phyloP scores from a whole-genome alignment of 1,284 basidiomycete genomes.

The Neotropicomus parvogracilis region DNA sequence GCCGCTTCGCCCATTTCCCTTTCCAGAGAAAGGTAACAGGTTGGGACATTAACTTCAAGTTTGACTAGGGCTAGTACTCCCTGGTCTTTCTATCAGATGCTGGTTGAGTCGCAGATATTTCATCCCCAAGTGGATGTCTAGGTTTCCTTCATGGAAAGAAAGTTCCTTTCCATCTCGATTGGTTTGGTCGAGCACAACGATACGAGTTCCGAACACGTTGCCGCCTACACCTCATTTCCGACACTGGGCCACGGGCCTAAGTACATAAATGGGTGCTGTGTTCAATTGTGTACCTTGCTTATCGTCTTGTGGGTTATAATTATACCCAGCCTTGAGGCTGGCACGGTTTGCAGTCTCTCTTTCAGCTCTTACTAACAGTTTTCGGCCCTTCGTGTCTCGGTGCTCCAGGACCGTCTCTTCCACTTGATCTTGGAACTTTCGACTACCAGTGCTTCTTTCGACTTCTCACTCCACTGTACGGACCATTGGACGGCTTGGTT shows the following conservation, averaged over 20 bases:
- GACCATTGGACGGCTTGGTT: constrained; percentile 9
- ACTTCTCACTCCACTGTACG: constrained; percentile 1
- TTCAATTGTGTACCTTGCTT: constrained; percentile 12
- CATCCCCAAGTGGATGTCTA: no score
- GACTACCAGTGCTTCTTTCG: not conserved
- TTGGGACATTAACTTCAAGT: no score
- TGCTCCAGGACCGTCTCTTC: not conserved
- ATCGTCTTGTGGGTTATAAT: constrained; percentile 11
- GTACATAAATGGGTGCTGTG: constrained; percentile 13
- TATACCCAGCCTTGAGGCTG: constrained; percentile 9
- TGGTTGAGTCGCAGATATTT: not conserved
- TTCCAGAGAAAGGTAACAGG: no score
- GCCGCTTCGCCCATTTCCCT: no score
- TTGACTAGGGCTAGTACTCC: no score
- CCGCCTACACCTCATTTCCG: constrained; percentile 23
- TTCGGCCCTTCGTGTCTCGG: not conserved
- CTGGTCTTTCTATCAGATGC: no score
- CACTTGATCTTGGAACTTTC: constrained; percentile 1
- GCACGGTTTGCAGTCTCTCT: constrained; percentile 15
- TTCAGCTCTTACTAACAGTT: constrained; percentile 7
- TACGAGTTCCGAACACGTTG: constrained; percentile 24
- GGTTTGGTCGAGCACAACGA: not conserved
- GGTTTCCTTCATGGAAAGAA: no score
- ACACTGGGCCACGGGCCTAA: no score
- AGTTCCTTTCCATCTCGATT: not conserved